A percentile compares a stretch with the other conserved stretches of the same genome.
These are phyloP conservation scores for Alternaria arbusti DNA, from an alignment of 2,329 filamentous ascomycete species.

Conservation along the genomic window DNA sequence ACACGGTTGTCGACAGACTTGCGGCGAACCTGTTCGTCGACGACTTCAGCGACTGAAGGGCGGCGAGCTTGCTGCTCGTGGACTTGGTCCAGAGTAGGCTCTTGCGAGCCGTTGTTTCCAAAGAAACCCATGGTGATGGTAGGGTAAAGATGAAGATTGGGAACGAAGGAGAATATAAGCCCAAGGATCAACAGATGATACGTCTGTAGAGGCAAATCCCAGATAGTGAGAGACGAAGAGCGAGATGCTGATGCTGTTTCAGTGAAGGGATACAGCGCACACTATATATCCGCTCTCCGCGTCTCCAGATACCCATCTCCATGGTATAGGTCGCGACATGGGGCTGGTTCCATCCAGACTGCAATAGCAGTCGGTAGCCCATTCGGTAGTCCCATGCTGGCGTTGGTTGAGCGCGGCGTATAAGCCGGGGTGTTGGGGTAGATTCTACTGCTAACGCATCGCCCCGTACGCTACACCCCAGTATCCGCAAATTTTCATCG, in stretches of 20 bases:
- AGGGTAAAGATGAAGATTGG: background rate
- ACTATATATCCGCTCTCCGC: conserved; percentile 27
- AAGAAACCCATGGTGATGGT: conserved; percentile 33
- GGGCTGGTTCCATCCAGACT: conserved; percentile 34
- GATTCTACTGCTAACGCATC: conserved; percentile 19
- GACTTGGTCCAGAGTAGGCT: conserved; percentile 45
- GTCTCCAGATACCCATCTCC: conserved; percentile 2
- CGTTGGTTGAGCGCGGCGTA: conserved; percentile 20
- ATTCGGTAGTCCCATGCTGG: conserved; percentile 20
- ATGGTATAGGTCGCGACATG: conserved; percentile 19
- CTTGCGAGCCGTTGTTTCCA: conserved; percentile 32
- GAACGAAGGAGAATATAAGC: background rate
- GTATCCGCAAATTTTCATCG: conserved; percentile 26
- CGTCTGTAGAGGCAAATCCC: conserved; percentile 12
- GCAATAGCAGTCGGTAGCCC: conserved; percentile 16
- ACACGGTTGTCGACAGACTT: conserved; percentile 45
- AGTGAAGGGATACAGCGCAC: conserved; percentile 14
- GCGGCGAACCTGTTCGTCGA: conserved; percentile 39
- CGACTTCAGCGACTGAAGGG: conserved; percentile 43
- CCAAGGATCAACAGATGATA: conserved; percentile 1
- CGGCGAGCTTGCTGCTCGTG: conserved; percentile 46
- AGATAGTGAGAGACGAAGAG: conserved; percentile 22
- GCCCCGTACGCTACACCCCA: conserved; percentile 20
- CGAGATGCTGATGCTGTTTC: conserved; percentile 23
- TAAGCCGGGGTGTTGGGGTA: conserved; percentile 17